Conservation (phyloP, 2,329 filamentous ascomycete species). For the Pyrenophora teres region DNA sequence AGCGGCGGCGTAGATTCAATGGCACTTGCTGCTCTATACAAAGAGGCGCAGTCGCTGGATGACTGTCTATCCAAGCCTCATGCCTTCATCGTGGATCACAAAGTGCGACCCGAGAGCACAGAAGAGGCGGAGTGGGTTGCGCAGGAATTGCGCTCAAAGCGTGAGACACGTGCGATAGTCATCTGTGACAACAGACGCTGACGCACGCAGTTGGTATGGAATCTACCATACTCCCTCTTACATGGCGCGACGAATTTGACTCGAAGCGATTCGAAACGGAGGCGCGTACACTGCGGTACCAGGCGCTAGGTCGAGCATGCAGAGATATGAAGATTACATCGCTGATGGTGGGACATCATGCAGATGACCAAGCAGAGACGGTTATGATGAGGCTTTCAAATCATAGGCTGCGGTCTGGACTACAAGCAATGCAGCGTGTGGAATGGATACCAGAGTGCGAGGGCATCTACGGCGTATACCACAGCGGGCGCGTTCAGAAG, state of each 20-base stretch:
- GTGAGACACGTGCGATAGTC: slow-evolving; percentile 37
- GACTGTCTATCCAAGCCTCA: slow-evolving; percentile 43
- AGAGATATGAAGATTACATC: slow-evolving; percentile 56
- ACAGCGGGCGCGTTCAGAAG: slow-evolving; percentile 36
- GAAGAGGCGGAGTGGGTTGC: slow-evolving; percentile 60
- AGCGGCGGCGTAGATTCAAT: slow-evolving; percentile 98
- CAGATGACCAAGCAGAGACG: slow-evolving; percentile 90
- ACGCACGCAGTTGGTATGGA: slow-evolving; percentile 34
- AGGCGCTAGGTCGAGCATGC: slow-evolving; percentile 68
- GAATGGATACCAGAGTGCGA: slow-evolving; percentile 82
- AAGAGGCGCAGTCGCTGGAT: slow-evolving; percentile 27
- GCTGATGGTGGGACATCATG: slow-evolving; percentile 82
- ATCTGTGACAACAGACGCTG: slow-evolving; percentile 6
- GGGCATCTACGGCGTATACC: slow-evolving; percentile 71
- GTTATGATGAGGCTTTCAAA: slow-evolving; percentile 76
- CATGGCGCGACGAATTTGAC: slow-evolving; percentile 46
- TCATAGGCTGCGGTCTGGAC: slow-evolving; percentile 70
- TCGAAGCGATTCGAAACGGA: slow-evolving; percentile 73
- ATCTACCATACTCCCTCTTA: slow-evolving; percentile 42
- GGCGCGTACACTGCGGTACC: slow-evolving; percentile 76
- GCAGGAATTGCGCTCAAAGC: slow-evolving; percentile 50
- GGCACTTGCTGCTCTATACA: slow-evolving; percentile 80
- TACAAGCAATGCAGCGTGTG: slow-evolving; percentile 69
- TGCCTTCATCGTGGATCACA: slow-evolving; percentile 67
- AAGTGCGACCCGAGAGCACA: slow-evolving; percentile 59